Evolutionary conservation across 208 protist genomes (phyloP).

Genomic region (Zelonia costaricensis): DNA sequence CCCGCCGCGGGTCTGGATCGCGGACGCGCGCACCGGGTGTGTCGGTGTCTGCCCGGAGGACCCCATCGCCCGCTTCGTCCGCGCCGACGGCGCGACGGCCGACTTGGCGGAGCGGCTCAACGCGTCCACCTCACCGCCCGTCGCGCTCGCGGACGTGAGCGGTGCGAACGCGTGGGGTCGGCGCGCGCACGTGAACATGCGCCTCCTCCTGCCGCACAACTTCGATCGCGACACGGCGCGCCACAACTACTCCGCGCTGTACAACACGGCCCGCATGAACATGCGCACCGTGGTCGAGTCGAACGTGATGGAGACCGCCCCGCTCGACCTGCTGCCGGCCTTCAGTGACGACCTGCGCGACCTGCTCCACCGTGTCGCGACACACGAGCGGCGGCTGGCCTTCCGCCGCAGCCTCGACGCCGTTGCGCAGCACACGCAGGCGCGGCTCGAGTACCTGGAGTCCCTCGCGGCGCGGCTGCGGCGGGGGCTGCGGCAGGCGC

Average conservation of each 20-base stretch:
- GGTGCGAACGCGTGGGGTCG: slow-evolving; percentile 14
- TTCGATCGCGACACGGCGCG: not conserved
- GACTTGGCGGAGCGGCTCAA: not conserved
- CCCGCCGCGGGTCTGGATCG: slow-evolving; percentile 54
- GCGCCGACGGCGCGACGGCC: not conserved
- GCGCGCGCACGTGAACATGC: slow-evolving; percentile 10
- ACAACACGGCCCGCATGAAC: slow-evolving; percentile 5
- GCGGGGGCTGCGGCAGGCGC: slow-evolving; percentile 16
- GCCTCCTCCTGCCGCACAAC: slow-evolving; percentile 3
- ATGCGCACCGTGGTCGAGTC: slow-evolving; percentile 12
- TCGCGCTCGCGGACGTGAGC: not conserved
- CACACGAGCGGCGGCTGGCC: slow-evolving; percentile 12
- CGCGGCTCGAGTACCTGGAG: slow-evolving; percentile 8
- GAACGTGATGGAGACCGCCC: slow-evolving; percentile 18
- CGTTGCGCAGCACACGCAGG: slow-evolving; percentile 11
- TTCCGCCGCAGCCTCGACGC: slow-evolving; percentile 25
- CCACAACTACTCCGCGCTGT: slow-evolving; percentile 7
- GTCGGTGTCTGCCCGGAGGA: slow-evolving; percentile 42
- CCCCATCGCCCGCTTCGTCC: slow-evolving; percentile 27
- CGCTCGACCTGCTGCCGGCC: slow-evolving; percentile 23
- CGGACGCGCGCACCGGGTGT: slow-evolving; percentile 62
- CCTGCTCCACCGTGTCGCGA: slow-evolving; percentile 8
- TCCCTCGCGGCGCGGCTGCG: slow-evolving; percentile 23
- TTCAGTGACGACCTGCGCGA: slow-evolving; percentile 25
- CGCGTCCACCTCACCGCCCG: not conserved